Conservation (phyloP, 805 yeast genomes). For the Maudiozyma serrabonitensis region DNA sequence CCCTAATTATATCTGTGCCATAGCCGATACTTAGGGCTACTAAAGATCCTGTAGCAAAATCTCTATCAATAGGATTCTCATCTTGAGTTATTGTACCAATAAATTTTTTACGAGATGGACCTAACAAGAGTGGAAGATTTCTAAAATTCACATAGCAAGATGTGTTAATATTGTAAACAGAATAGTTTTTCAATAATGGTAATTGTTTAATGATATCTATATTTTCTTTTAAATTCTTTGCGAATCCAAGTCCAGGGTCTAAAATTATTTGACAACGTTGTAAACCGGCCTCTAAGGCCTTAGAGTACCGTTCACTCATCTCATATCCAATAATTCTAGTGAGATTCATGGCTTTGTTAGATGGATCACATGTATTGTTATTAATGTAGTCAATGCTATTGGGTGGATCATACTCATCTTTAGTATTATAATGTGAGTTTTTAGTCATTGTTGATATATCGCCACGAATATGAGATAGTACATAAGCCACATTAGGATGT, state of each 20-base stretch:
- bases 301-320: constrained; percentile 42
- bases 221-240: constrained; percentile 71
- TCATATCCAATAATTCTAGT: constrained; percentile 56
- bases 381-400: constrained; percentile 12
- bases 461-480: constrained; percentile 82
- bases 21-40: constrained; percentile 64
- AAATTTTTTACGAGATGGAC: constrained; percentile 83
- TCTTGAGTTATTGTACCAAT: constrained; percentile 66
- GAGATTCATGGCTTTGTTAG: constrained; percentile 22
- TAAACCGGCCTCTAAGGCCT: constrained; percentile 56
- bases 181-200: constrained; percentile 40
- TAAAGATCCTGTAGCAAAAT: constrained; percentile 67
- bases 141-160: constrained; percentile 23
- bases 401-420: constrained; percentile 16
- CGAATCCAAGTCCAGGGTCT: constrained; percentile 96
- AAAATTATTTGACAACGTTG: constrained; percentile 82
- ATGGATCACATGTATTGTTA: constrained; percentile 1
- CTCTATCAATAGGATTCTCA: constrained; percentile 48
- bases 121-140: constrained; percentile 59
- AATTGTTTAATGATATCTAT: constrained; percentile 47
- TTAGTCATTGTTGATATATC: constrained; percentile 61
- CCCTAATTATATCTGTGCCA: constrained; percentile 74
- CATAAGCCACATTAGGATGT: constrained; percentile 57
- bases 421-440: constrained; percentile 43
- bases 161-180: constrained; percentile 16